Evolutionary conservation across 495 filamentous ascomycete species (phyloP), one percentile per base, ranked within the genome.

Genomic region (Hypoxylon trugodes): DNA sequence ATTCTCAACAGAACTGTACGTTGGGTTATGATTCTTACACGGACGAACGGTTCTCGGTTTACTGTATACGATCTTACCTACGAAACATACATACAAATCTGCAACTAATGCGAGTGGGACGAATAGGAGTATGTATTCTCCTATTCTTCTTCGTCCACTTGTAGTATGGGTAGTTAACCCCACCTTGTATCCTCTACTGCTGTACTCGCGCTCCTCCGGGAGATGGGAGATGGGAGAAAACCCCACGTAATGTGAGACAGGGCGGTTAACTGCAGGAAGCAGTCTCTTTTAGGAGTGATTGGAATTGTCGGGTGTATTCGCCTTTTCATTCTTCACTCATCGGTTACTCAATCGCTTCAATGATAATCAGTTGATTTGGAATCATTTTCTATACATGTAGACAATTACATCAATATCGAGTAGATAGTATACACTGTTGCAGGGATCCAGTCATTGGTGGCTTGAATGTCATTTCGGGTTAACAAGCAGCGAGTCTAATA

Each of bases 401-500:
- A n/a, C n/a, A n/a, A 10, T 4, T 16, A 13, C 4, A 12, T 42
- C 13, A 30, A 41, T 36, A 5, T 42, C 26, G 26, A 52, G 28
- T 12, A 22, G 16, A 32, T 37, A 32, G 30, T 46, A 54, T 48
- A 65, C 22, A 24, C 7, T 24, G 32, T 8, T 6, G 9, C 16
- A 46, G 15, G 7, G 38, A 22, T 35, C 12, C 21, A 52, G 50
- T 53, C n/a, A 33, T 22, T 47, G 12, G 24, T 21, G 36, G 18
- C 15, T 35, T 56, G 18, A 36, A 42, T n/a, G 18, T 24, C 24
- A 58, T 58, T 19, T 66, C 58, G 58, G 64, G 46, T 37, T 28
- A 67, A 52, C 12, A 52, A 35, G 22, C 10, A 67, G 64, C 64
- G 58, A 66, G 45, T 12, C 37, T 48, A 55, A 37, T 9, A 16